Percentiles rank a stretch among this genome's conserved stretches.
These are phyloP conservation scores for Mycena venus DNA, from an alignment of 768 basidiomycete genomes.

Conservation along the genomic window DNA sequence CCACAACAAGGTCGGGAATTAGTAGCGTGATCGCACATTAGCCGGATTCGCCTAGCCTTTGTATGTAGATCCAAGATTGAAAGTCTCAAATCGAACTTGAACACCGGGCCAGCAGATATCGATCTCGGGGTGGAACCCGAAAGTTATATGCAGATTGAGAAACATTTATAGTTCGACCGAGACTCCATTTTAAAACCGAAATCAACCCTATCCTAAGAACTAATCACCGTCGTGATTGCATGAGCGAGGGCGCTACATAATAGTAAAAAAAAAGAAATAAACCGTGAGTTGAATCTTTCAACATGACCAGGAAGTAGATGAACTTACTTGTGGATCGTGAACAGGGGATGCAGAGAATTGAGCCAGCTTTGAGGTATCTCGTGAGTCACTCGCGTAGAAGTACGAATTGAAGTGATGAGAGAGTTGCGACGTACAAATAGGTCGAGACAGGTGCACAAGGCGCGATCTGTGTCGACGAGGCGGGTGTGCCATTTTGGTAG, in stretches of 20 bases:
- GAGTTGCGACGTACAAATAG: constrained; percentile 75
- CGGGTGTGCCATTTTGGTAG: constrained; percentile 70
- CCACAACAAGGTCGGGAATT: too few species aligned
- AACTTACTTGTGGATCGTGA: constrained; percentile 72
- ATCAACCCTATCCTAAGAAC: constrained; percentile 39
- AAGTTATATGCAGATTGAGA: too few species aligned
- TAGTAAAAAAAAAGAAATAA: not conserved
- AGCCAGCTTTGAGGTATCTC: constrained; percentile 61
- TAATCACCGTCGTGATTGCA: constrained; percentile 60
- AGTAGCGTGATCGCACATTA: too few species aligned
- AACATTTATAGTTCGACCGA: too few species aligned
- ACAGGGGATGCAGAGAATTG: constrained; percentile 71
- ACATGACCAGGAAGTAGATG: not conserved
- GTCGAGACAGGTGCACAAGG: constrained; percentile 74
- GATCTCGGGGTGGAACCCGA: too few species aligned
- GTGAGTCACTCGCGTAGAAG: too few species aligned
- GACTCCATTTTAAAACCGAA: too few species aligned
- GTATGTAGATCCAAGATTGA: too few species aligned
- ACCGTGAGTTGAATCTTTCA: not conserved
- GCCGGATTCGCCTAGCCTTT: too few species aligned
- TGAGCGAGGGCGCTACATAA: constrained; percentile 65
- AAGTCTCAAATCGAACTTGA: too few species aligned
- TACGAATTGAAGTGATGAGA: too few species aligned
- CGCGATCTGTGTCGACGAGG: constrained; percentile 63
- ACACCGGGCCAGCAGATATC: too few species aligned